Base-by-base conservation (phyloP, 139 green algal species). In the Chlamydomonas urium region DNA sequence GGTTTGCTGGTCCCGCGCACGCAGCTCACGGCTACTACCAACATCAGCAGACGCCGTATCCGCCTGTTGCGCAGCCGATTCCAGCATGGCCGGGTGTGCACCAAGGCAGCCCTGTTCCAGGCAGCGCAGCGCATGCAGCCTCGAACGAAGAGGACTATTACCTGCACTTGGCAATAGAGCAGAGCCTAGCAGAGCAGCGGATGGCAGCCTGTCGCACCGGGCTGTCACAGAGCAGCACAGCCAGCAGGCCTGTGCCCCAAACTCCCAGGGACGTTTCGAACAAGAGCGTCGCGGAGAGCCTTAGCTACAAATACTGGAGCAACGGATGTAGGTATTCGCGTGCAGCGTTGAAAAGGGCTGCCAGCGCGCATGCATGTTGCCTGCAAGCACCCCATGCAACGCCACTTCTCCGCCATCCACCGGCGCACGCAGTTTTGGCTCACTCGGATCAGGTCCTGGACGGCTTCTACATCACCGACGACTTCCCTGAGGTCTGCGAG, bases 401-500 rank as follows among this genome's bases (percentile, higher is more conserved):
- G n/a, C n/a, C 53, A 8, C 53, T 17, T 31, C 24, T 8, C 53
- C 53, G 5, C 23, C 8, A 14, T 31, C 53, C 53, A 8, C 53
- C 53, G 5, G 5, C 63, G 29, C 23, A 1, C 29, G 62, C 69
- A 83, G 78, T 36, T 29, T 79, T 35, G 69, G 50, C 26, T 83
- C n/a, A 77, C 47, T 47, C 29, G 26, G 78, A 79, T 2, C 38
- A 68, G 2, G 35, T 79, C 19, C 45, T 69, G 1, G 78, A 83
- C 38, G 78, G 78, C 0, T 79, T 83, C 35, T 83, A 79, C 28
- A 62, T 77, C 19, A 26, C 62, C 24, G 37, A 53, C 10, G 78
- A 83, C 33, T 83, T 74, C 28, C 78, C 78, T 5, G 78, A 83
- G 53, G 57, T 83, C 19, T 69, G 57, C 17, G 73, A 79, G 0